Conservation (phyloP, 2,329 filamentous ascomycete species). For the Neonectria hederae region DNA sequence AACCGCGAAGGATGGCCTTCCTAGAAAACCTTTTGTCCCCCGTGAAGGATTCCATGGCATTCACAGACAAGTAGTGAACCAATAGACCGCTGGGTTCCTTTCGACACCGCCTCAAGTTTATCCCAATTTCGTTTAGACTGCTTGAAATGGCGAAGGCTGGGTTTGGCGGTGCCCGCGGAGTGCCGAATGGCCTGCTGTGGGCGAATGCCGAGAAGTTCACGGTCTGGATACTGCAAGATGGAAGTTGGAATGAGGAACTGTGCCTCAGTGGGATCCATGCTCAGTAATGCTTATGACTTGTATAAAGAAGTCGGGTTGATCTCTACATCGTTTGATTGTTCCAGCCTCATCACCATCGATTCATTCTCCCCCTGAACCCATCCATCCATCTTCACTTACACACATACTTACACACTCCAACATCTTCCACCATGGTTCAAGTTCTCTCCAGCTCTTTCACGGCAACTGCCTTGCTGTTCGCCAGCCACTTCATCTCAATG, state of each 20-base stretch:
- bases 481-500: background rate
- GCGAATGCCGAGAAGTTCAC: background rate
- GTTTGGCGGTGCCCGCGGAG: too few species aligned
- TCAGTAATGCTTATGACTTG: background rate
- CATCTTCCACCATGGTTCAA: constrained; percentile 1
- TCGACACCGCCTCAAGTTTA: background rate
- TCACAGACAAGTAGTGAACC: background rate
- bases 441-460: background rate
- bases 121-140: background rate
- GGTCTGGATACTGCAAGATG: background rate
- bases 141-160: background rate
- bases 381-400: background rate
- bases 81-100: background rate
- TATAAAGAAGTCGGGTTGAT: background rate
- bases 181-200: too few species aligned
- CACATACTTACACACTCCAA: background rate
- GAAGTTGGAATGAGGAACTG: background rate
- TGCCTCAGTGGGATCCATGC: background rate
- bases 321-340: background rate
- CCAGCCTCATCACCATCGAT: background rate
- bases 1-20: background rate
- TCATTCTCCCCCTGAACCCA: background rate
- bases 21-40: background rate
- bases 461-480: constrained; percentile 3
- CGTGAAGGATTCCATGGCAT: background rate